Base-by-base conservation (phyloP, 2,329 filamentous ascomycete genomes). In the Pyricularia grisea region DNA sequence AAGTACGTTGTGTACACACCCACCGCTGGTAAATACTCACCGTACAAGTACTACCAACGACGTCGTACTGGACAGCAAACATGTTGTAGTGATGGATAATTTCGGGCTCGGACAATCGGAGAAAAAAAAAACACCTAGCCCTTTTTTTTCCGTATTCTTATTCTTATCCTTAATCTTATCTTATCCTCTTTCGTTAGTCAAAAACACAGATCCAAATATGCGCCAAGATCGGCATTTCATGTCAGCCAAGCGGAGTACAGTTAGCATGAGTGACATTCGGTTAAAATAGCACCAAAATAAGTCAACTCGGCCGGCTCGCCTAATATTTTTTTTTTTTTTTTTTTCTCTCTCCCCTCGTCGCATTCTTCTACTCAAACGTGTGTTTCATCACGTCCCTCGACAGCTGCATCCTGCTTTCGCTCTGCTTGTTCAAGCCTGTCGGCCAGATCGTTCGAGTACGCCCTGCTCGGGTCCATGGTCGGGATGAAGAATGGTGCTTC, bases 401-500 rank as follows among this genome's bases (percentile, higher is more conserved):
- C 58, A 6, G 23, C 58, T 10, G 23, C 25, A 12, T 28, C 25
- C n/a, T 61, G 58, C 58, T 61, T 61, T 7, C 58, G 58, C 58
- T 61, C 58, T 31, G 63, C 63, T 25, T 65, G 63, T 5, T 65
- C 63, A 12, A 65, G 31, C 63, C 63, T 28, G 9, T n/a, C 20
- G 4, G 20, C 28, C 33, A 65, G 28, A 17, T 65, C 63, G 28
- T 65, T 65, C 3, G 63, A 65, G 63, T 65, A 65, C 4, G 63
- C 63, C 76, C 77, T 82, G 63, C 63, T 31, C 9, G 63, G 84
- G 73, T 85, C 81, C 75, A 84, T 84, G 2, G 82, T 82, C 1
- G 87, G 84, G 14, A 90, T 85, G 73, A 90, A 84, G 75, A 84
- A 81, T 14, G 88, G 87, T 1, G 88, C 85, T 74, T 88, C 80